phyloP scores from a whole-genome alignment of 768 basidiomycete genomes.

The Boletus rubescentipes region DNA sequence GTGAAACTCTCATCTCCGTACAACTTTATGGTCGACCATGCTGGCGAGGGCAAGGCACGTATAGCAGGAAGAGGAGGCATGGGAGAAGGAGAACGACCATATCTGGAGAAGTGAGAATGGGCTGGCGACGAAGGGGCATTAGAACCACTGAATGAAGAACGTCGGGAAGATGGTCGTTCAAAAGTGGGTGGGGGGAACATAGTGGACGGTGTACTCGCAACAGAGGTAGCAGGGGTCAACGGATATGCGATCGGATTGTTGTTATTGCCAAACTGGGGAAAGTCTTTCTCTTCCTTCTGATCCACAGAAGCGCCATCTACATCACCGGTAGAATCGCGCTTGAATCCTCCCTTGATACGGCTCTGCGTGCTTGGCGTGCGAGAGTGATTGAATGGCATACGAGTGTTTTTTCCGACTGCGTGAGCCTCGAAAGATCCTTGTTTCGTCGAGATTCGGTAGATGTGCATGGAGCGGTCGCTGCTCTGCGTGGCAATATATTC shows the following conservation, averaged over 20 bases:
- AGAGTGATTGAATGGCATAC: conserved; percentile 64
- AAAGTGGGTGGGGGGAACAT: conserved; percentile 47
- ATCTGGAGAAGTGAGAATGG: conserved; percentile 55
- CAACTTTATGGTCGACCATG: conserved; percentile 72
- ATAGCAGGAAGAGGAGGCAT: conserved; percentile 95
- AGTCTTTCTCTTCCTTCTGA: conserved; percentile 43
- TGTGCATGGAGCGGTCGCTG: conserved; percentile 94
- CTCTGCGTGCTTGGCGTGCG: conserved; percentile 67
- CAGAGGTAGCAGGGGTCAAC: conserved; percentile 67
- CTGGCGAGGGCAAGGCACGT: conserved; percentile 59
- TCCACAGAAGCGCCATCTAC: conserved; percentile 66
- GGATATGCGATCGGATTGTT: conserved; percentile 35
- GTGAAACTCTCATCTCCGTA: conserved; percentile 96
- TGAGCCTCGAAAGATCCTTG: conserved; percentile 86
- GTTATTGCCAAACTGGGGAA: conserved; percentile 29
- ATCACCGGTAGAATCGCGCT: conserved; percentile 79
- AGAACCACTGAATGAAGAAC: conserved; percentile 73
- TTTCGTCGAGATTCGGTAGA: conserved; percentile 80
- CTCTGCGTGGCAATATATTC: conserved; percentile 98
- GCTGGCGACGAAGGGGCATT: conserved; percentile 75
- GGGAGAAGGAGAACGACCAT: conserved; percentile 83
- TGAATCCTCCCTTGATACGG: conserved; percentile 55
- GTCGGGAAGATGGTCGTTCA: conserved; percentile 60
- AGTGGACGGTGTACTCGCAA: conserved; percentile 62
- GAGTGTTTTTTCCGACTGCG: conserved; percentile 85